Percentiles rank a stretch among this genome's conserved stretches.
These are phyloP conservation scores for Zymoseptoria brevis DNA, from an alignment of 2,329 filamentous ascomycete species.

Conservation along the genomic window DNA sequence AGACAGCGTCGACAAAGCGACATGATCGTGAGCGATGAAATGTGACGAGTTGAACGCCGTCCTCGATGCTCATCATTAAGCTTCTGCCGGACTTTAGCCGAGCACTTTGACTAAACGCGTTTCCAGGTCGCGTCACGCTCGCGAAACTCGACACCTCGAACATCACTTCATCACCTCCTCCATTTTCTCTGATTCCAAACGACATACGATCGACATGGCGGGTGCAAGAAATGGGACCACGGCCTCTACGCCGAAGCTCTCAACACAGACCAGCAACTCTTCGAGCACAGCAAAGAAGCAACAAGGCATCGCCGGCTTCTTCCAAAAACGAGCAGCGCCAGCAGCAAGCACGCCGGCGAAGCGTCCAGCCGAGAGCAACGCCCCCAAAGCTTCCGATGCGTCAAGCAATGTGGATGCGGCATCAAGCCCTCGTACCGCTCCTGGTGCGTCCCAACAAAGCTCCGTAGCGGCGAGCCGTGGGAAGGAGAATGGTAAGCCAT, in stretches of 20 bases:
- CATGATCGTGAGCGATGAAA: not conserved
- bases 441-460: conserved; percentile 42
- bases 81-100: not conserved
- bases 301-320: conserved; percentile 71
- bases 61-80: too few relatives aligned
- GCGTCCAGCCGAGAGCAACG: conserved; percentile 22
- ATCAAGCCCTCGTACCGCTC: conserved; percentile 15
- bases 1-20: conserved; percentile 6
- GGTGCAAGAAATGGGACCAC: conserved; percentile 4
- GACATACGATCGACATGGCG: conserved; percentile 6
- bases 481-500: conserved; percentile 43
- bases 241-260: conserved; percentile 7
- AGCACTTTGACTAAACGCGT: not conserved
- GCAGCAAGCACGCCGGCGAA: conserved; percentile 34
- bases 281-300: conserved; percentile 44
- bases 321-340: conserved; percentile 48
- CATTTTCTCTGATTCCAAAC: not conserved
- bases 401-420: conserved; percentile 10
- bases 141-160: conserved; percentile 31
- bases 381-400: conserved; percentile 4
- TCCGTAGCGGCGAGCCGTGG: conserved; percentile 43
- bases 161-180: conserved; percentile 11
- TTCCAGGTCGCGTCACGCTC: too few relatives aligned
- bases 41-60: not conserved
- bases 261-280: conserved; percentile 33